Evolutionary conservation across 495 filamentous ascomycete species (phyloP).

Genomic region (Talaromyces thailandensis): DNA sequence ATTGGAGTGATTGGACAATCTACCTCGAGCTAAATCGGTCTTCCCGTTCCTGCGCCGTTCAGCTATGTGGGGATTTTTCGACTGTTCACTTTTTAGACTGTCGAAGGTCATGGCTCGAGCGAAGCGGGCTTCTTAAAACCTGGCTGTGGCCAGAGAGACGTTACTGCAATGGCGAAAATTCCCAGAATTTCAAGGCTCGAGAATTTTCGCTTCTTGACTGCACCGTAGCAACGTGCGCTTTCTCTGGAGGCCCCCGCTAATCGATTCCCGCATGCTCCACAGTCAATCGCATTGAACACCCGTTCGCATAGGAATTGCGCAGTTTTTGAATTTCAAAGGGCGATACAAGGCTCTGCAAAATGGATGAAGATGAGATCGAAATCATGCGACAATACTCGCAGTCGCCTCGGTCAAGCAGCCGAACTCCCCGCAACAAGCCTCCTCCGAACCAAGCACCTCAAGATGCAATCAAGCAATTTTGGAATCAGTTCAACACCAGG

Average conservation of each 20-base stretch:
- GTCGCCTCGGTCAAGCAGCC: slow-evolving; percentile 28
- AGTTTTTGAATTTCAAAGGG: not conserved
- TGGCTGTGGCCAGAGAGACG: not conserved
- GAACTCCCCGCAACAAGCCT: slow-evolving; percentile 13
- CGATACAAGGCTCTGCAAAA: slow-evolving; percentile 1
- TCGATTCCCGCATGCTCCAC: no score
- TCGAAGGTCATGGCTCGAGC: not conserved
- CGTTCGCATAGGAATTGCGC: not conserved
- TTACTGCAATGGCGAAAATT: not conserved
- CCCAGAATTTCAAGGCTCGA: not conserved
- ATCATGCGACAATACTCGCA: slow-evolving; percentile 9
- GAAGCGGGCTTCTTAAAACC: not conserved
- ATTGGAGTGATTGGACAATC: not conserved
- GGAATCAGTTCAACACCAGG: slow-evolving; percentile 65
- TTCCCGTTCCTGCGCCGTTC: not conserved
- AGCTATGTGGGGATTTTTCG: not conserved
- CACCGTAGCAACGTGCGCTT: no score
- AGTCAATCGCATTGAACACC: not conserved
- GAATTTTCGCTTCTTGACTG: not conserved
- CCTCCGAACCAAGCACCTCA: slow-evolving; percentile 51
- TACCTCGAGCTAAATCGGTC: not conserved
- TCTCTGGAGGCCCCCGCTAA: no score
- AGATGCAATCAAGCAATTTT: slow-evolving; percentile 65
- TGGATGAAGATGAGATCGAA: slow-evolving; percentile 29
- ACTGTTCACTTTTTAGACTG: not conserved